These are phyloP conservation scores for Colletotrichum orbiculare DNA, from an alignment of 2,329 filamentous ascomycete genomes.

Conservation along the genomic window DNA sequence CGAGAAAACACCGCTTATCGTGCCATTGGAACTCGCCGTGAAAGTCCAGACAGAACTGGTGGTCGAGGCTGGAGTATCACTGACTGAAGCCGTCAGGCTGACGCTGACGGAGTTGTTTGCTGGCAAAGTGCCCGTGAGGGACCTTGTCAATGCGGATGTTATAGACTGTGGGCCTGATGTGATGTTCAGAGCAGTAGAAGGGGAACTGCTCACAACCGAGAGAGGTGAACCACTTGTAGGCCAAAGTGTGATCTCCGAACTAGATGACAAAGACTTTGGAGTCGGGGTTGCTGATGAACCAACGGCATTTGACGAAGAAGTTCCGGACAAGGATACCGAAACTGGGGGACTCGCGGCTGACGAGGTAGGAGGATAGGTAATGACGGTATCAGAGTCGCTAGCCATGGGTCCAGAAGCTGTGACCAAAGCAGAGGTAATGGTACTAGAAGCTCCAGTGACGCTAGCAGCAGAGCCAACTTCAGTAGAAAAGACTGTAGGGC, in stretches of 20 bases:
- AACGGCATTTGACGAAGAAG: not conserved
- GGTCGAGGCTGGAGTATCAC: not conserved
- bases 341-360: not conserved
- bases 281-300: not conserved
- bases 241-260: slow-evolving; percentile 3
- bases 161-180: too few species aligned
- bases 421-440: not conserved
- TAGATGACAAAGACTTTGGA: not conserved
- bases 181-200: too few species aligned
- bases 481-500: slow-evolving; percentile 1
- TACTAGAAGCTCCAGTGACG: not conserved
- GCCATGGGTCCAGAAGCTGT: not conserved
- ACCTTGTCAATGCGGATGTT: not conserved
- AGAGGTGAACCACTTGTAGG: not conserved
- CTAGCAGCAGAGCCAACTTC: slow-evolving; percentile 1
- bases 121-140: not conserved
- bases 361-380: not conserved
- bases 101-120: not conserved
- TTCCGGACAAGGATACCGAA: not conserved
- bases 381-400: not conserved
- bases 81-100: not conserved
- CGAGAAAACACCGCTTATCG: not conserved
- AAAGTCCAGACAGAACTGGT: not conserved
- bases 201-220: not conserved
- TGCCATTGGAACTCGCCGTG: not conserved